Percentiles rank a stretch among this genome's conserved stretches.
Evolutionary conservation across 257 asterid species (phyloP).

Genomic region (Capsicum baccatum): DNA sequence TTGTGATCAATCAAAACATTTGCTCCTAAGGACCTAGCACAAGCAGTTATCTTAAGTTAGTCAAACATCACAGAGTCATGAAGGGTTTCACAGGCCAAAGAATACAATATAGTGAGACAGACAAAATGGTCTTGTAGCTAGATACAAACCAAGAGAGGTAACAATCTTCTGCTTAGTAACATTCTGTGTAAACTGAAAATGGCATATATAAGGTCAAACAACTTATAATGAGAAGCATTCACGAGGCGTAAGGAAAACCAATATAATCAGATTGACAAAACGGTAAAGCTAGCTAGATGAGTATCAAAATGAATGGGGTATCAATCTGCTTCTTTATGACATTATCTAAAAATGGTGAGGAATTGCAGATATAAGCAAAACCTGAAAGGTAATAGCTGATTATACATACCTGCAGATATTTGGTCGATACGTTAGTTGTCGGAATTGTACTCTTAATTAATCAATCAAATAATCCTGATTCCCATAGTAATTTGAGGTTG

Average conservation of each 20-base stretch:
- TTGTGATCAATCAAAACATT: slow-evolving; percentile 90
- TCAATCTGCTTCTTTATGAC: slow-evolving; percentile 7
- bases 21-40: slow-evolving; percentile 83
- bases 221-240: background rate
- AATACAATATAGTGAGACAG: background rate
- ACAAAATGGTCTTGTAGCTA: background rate
- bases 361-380: background rate
- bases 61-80: background rate
- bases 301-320: background rate
- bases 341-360: background rate
- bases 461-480: no score
- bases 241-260: background rate
- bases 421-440: slow-evolving; percentile 15
- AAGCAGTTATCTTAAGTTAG: slow-evolving; percentile 19
- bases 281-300: background rate
- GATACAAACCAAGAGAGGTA: background rate
- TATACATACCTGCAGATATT: slow-evolving; percentile 77
- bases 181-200: background rate
- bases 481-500: no score
- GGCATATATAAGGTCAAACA: background rate
- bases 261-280: background rate
- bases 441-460: no score
- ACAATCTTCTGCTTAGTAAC: background rate
- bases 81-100: background rate
- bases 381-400: background rate